A percentile compares a stretch with the other conserved stretches of the same genome.
Evolutionary conservation across 2,329 filamentous ascomycete species (phyloP).

Genomic region (Fusarium sp.): DNA sequence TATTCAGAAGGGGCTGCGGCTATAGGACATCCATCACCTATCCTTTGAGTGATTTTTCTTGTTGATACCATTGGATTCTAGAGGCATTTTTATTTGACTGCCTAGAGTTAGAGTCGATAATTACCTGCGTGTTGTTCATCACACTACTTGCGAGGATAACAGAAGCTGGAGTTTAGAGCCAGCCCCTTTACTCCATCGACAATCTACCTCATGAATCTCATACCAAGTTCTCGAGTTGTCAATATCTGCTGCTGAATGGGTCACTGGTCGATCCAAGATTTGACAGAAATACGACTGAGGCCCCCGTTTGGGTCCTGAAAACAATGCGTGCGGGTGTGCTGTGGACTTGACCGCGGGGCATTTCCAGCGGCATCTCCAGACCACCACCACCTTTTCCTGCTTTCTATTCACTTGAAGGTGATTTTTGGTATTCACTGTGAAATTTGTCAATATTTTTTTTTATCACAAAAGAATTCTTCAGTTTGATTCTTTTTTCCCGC

Average conservation of each 20-base stretch:
- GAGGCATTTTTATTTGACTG: not conserved
- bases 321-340: not conserved
- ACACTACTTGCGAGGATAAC: not conserved
- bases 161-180: not conserved
- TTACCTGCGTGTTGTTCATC: not conserved
- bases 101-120: not conserved
- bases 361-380: not conserved
- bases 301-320: not conserved
- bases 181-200: not conserved
- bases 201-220: not conserved
- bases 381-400: not conserved
- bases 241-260: no score
- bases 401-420: no score
- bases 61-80: not conserved
- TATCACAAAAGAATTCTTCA: no score
- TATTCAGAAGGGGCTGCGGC: not conserved
- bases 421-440: no score
- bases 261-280: not conserved
- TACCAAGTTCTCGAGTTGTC: not conserved
- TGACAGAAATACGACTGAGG: no score
- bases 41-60: not conserved
- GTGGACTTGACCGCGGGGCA: not conserved
- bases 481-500: not conserved
- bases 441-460: no score
- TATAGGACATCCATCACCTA: not conserved